A percentile compares a stretch with the other conserved stretches of the same genome.
Conservation (phyloP, 2,329 filamentous ascomycete species). For the Alternaria sp. region DNA sequence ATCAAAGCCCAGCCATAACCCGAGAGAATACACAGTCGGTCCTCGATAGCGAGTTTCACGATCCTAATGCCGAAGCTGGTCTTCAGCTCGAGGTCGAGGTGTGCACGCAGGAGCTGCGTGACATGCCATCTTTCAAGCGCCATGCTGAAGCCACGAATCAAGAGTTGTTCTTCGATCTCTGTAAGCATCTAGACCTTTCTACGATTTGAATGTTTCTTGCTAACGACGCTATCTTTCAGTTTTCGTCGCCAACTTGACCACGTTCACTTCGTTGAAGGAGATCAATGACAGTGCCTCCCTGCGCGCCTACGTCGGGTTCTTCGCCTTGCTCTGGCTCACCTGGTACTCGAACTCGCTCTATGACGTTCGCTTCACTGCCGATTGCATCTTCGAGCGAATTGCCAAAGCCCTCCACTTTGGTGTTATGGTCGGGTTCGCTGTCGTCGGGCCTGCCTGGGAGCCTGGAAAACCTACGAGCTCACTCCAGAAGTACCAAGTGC, state of each 20-base stretch:
- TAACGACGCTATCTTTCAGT: not conserved
- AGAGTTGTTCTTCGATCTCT: conserved; percentile 9
- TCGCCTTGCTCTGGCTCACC: conserved; percentile 70
- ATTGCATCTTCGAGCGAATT: conserved; percentile 68
- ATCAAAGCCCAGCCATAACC: not conserved
- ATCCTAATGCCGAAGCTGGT: not conserved
- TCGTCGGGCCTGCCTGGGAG: conserved; percentile 57
- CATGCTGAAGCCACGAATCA: conserved; percentile 3
- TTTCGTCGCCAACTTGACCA: conserved; percentile 61
- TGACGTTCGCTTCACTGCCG: conserved; percentile 70
- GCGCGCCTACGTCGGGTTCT: conserved; percentile 59
- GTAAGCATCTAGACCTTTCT: not conserved
- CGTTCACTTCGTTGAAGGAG: conserved; percentile 64
- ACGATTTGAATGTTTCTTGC: not conserved
- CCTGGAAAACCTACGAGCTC: conserved; percentile 25
- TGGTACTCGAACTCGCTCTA: conserved; percentile 70
- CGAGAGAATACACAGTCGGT: not conserved
- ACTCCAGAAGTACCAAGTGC: conserved; percentile 53
- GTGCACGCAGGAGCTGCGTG: not conserved
- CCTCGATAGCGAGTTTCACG: not conserved
- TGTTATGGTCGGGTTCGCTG: conserved; percentile 70
- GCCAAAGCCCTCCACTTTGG: conserved; percentile 67
- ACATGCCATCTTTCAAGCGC: not conserved
- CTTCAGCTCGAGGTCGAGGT: not conserved
- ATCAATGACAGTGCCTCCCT: conserved; percentile 58